Evolutionary conservation across 1,139 yeast species (phyloP), one percentile per base, ranked within the genome.

Genomic region (Suhomyces bokatorum): DNA sequence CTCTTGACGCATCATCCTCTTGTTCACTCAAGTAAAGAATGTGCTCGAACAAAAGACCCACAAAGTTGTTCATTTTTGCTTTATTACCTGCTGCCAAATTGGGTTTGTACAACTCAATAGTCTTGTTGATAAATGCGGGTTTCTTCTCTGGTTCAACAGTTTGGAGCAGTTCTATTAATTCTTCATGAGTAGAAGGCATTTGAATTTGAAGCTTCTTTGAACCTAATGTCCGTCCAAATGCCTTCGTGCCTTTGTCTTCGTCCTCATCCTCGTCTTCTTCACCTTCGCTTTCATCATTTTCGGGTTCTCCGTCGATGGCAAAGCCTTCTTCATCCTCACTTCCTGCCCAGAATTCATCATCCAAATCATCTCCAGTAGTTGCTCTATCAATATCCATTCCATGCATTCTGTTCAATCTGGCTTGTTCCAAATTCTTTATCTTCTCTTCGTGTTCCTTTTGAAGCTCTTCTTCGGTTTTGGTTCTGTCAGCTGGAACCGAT

Each of bases 401-500:
- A 54, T 80, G 82, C 99, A 95, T 93, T 70, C 99, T 81, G 50
- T 80, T 81, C 51, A 79, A 61, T 63, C 98, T 77, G 46, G 83
- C 95, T 38, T 78, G 80, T 60, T 90, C 97, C 49, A 89, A 73
- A 56, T 81, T 79, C 56, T 80, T 80, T 67, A 78, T 73, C 56
- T 78, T 81, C 32, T 83, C 90, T 7, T 78, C 81, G 52, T 80
- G 80, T 58, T 88, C 97, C 43, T 77, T 72, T 35, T 73, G 77
- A 16, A 90, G 50, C 64, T 95, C 99, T 61, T 93, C 97, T 1
- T 81, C 88, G 0, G 98, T 91, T 66, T 91, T 89, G 1, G 97
- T 90, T 64, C 97, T 77, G 49, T 90, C 97, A n/a, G 95, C 82
- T n/a, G 99, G 99, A 9, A 80, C 90, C 0, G 98, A 91, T 56